Evolutionary conservation across 345 rosid genomes (phyloP).

Genomic region (Brassica incana): DNA sequence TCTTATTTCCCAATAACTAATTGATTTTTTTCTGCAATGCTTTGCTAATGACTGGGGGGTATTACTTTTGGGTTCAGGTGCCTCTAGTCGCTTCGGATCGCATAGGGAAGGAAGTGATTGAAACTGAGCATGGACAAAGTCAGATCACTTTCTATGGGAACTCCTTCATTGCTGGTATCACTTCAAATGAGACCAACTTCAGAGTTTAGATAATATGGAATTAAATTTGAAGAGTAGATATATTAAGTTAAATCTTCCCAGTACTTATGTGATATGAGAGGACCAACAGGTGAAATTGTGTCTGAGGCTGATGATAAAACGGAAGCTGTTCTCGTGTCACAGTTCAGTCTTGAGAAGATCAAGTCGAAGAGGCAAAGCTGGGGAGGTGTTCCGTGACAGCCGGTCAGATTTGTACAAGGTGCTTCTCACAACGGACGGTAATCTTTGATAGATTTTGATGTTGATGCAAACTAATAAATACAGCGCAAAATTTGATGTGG

Average conservation of each 20-base stretch:
- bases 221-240: no score
- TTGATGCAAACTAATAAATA: background rate
- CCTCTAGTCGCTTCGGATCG: conserved; percentile 86
- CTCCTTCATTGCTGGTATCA: conserved; percentile 79
- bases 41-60: background rate
- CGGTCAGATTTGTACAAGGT: conserved; percentile 84
- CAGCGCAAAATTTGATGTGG: background rate
- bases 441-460: background rate
- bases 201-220: background rate
- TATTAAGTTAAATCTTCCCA: no score
- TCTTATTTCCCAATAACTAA: background rate
- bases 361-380: conserved; percentile 77
- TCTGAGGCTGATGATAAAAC: conserved; percentile 67
- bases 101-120: conserved; percentile 73
- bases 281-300: conserved; percentile 79
- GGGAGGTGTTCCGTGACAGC: conserved; percentile 89
- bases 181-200: conserved; percentile 1
- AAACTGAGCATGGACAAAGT: conserved; percentile 82
- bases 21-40: background rate
- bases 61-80: conserved; percentile 44
- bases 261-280: conserved; percentile 43
- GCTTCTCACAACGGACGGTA: conserved; percentile 87
- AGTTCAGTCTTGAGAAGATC: conserved; percentile 72
- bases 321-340: conserved; percentile 76
- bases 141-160: conserved; percentile 79